Conservation (phyloP, 495 filamentous ascomycete species). For the Xylaria telfairii region DNA sequence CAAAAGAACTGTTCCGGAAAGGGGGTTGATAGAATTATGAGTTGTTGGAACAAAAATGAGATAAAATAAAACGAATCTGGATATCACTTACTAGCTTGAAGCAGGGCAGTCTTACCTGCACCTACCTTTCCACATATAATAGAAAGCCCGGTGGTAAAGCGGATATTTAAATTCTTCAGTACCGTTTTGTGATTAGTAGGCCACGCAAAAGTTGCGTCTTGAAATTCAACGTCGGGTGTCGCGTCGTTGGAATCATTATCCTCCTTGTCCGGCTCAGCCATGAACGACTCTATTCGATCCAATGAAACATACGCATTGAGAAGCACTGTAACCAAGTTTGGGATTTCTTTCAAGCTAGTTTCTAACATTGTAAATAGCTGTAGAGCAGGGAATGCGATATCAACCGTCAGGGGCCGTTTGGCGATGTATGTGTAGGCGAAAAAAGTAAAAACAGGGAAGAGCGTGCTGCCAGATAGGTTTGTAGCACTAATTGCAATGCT, state of each 20-base stretch:
- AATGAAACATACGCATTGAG: constrained; percentile 78
- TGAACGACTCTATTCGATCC: constrained; percentile 80
- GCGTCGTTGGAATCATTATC: constrained; percentile 33
- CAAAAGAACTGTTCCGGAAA: not conserved
- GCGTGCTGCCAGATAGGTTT: constrained; percentile 67
- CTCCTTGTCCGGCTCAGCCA: constrained; percentile 78
- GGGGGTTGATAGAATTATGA: not conserved
- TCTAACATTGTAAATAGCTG: constrained; percentile 79
- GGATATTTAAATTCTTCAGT: constrained; percentile 65
- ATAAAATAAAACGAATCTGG: not conserved
- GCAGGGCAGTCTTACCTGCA: constrained; percentile 78
- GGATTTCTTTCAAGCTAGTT: constrained; percentile 70
- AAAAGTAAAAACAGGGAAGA: constrained; percentile 80
- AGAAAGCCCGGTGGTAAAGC: constrained; percentile 69
- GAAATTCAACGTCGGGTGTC: constrained; percentile 54
- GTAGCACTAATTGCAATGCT: constrained; percentile 62
- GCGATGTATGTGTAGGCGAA: constrained; percentile 76
- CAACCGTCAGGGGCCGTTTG: constrained; percentile 68
- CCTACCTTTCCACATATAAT: constrained; percentile 72
- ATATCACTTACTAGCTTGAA: constrained; percentile 60
- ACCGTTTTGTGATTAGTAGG: constrained; percentile 67
- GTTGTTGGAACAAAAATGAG: too few relatives aligned
- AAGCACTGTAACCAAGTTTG: constrained; percentile 70
- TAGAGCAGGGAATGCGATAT: constrained; percentile 81
- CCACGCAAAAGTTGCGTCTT: constrained; percentile 77